Percentiles rank a stretch among this genome's conserved stretches.
These are phyloP conservation scores for Crataegus laevigata DNA, from an alignment of 306 rosid species.

Conservation along the genomic window DNA sequence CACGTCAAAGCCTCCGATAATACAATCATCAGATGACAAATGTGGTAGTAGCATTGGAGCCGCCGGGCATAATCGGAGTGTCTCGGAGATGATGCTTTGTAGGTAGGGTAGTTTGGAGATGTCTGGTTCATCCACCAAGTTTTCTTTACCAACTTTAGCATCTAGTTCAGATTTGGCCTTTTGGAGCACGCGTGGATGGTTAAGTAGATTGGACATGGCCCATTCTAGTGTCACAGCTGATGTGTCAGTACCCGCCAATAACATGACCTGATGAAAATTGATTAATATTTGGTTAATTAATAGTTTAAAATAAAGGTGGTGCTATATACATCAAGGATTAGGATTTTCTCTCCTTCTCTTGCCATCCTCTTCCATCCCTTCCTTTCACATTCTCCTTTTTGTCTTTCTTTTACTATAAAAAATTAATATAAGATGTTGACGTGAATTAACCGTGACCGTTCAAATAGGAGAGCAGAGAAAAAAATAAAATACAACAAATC, in stretches of 20 bases:
- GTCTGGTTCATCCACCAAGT: constrained; percentile 34
- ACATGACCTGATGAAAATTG: constrained; percentile 18
- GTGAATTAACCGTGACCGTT: too few species aligned
- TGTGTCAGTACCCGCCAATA: constrained; percentile 51
- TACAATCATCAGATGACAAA: constrained; percentile 28
- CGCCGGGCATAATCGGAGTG: constrained; percentile 31
- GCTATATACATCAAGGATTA: too few species aligned
- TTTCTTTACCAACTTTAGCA: constrained; percentile 14
- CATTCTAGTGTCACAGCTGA: constrained; percentile 44
- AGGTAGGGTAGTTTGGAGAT: constrained; percentile 30
- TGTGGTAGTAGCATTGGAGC: constrained; percentile 34
- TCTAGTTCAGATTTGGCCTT: constrained; percentile 40
- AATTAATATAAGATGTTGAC: too few species aligned
- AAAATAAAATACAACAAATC: too few species aligned
- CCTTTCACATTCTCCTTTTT: too few species aligned
- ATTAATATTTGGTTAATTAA: neutral
- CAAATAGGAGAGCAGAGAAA: too few species aligned
- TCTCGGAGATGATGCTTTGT: constrained; percentile 29
- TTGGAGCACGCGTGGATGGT: constrained; percentile 35
- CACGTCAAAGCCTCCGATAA: constrained; percentile 26
- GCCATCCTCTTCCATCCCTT: too few species aligned
- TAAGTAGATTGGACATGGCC: constrained; percentile 22
- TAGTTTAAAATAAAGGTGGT: neutral
- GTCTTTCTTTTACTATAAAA: too few species aligned
- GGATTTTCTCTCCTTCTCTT: too few species aligned